Evolutionary conservation across 306 rosid genomes (phyloP), one percentile per base, ranked within the genome.

Genomic region (Clitoria ternatea): DNA sequence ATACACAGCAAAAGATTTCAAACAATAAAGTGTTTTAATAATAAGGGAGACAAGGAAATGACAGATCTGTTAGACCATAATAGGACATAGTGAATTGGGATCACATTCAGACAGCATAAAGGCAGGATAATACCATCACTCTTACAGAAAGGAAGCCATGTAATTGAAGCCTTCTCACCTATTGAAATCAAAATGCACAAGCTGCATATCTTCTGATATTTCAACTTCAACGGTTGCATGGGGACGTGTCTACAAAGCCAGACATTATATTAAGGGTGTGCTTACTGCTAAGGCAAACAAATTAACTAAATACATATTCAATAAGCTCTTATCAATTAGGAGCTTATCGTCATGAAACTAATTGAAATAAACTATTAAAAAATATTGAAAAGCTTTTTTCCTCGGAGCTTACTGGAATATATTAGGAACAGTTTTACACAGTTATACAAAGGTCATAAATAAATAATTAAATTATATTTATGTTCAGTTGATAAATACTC

Each of bases 181-280:
- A 69, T 90, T 92, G 91, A 92, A 92, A 84, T 92, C 98, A 81
- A 92, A 92, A 85, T 92, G 98, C 74, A 92, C 98, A 80, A 92
- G 86, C 80, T 69, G 74, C 72, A 66, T 66, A 48, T 66, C 72
- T 66, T 66, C 72, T 66, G 72, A 66, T 66, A 66, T 66, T 66
- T 66, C 72, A 30, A 66, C 60, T 66, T 66, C 72, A 48, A 66
- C 72, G 18, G 72, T 92, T 42, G 96, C 98, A 82, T 92, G 96
- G 24, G 98, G 98, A 9, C 98, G 90, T 63, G 98, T 92, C 98
- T 92, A 57, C 54, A 70, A 61, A 10, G 62, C 62, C 62, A 17
- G 37, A 36, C 66, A 66, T 30, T 59, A 81, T 61, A 48, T 69
- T 22, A 59, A 62, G 27, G 18, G 17, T 42, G 7, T 14, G 23